Evolutionary conservation across 2,329 filamentous ascomycete genomes (phyloP), one percentile per base, ranked within the genome.

Genomic region (Paraconiothyrium sp.): DNA sequence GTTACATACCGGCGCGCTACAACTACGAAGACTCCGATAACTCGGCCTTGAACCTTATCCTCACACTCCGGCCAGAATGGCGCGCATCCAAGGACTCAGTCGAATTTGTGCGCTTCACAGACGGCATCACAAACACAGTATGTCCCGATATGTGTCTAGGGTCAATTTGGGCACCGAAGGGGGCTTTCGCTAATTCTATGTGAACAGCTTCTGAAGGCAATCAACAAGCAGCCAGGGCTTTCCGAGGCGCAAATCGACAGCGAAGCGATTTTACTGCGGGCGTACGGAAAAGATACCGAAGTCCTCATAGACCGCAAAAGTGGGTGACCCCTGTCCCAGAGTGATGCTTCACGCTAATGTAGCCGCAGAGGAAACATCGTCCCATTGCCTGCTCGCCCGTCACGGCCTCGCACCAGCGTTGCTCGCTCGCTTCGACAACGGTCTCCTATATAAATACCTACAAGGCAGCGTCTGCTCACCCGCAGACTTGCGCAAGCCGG

Each of bases 71-170:
- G 62, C 94, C 94, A 11, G 89, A 96, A 71, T 99, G 95, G 95
- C 85, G 89, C 68, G 85, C 86, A 51, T 83, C 86, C 39, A 88
- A 89, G 67, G 91, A 92, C 60, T 87, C 90, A 47, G 86, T 99
- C 71, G 89, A 95, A 73, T 92, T 98, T 76, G 86, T 93, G 68
- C 90, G 92, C 67, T 99, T 98, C 83, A 99, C 93, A 43, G 95
- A 99, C 74, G 95, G 95, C 75, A 99, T 98, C 81, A 99, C 95
- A 68, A 99, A 99, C 81, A 98, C 94, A 67, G 86, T 88, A 81
- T 69, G 85, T 84, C 58, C 50, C n/a, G 27, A 35, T 8, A 7
- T 22, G 22, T n/a, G n/a, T 27, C 14, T 24, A 8, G 7, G 34
- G 20, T 1, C 2, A 20, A 11, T 13, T 20, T 22, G 11, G 10